Percentiles rank a stretch among this genome's conserved stretches.
Evolutionary conservation across 495 filamentous ascomycete genomes (phyloP).

Genomic region (Penicillium canescens): DNA sequence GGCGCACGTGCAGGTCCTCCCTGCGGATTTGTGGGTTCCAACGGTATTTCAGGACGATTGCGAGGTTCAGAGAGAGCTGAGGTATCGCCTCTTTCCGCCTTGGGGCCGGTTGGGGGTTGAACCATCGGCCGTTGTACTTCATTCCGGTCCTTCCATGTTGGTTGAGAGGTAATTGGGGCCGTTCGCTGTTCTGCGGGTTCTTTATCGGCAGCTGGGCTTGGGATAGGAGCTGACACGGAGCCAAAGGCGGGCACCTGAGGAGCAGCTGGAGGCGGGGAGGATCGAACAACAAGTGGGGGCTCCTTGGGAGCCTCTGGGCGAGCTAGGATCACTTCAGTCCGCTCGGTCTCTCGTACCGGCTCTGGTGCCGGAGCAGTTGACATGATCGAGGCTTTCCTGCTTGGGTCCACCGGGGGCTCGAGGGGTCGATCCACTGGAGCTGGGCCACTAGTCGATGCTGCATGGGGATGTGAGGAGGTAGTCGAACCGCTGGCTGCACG

Average conservation of each 20-base stretch:
- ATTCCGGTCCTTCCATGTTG: constrained; percentile 28
- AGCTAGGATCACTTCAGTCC: constrained; percentile 34
- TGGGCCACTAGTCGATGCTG: background rate
- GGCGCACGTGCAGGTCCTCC: constrained; percentile 10
- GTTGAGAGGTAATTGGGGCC: constrained; percentile 33
- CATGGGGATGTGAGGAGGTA: constrained; percentile 19
- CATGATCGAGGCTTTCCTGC: constrained; percentile 36
- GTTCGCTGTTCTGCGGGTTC: constrained; percentile 40
- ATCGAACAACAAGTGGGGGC: constrained; percentile 33
- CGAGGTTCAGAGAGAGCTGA: constrained; percentile 22
- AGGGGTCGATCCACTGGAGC: constrained; percentile 15
- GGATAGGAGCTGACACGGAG: constrained; percentile 45
- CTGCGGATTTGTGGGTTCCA: constrained; percentile 15
- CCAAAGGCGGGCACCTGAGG: constrained; percentile 84
- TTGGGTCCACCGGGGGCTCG: constrained; percentile 31
- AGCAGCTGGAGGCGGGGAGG: constrained; percentile 72
- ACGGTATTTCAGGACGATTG: constrained; percentile 20
- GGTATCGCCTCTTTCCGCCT: constrained; percentile 33
- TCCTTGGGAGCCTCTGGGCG: constrained; percentile 45
- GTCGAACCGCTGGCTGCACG: constrained; percentile 37
- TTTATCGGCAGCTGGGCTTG: constrained; percentile 30
- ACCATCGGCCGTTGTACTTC: constrained; percentile 21
- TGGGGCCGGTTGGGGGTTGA: constrained; percentile 44
- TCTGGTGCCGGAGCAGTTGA: constrained; percentile 31
- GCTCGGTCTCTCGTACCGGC: constrained; percentile 42